Evolutionary conservation across 2,329 filamentous ascomycete genomes (phyloP), one percentile per base, ranked within the genome.

Genomic region (Diaporthe citrichinensis): DNA sequence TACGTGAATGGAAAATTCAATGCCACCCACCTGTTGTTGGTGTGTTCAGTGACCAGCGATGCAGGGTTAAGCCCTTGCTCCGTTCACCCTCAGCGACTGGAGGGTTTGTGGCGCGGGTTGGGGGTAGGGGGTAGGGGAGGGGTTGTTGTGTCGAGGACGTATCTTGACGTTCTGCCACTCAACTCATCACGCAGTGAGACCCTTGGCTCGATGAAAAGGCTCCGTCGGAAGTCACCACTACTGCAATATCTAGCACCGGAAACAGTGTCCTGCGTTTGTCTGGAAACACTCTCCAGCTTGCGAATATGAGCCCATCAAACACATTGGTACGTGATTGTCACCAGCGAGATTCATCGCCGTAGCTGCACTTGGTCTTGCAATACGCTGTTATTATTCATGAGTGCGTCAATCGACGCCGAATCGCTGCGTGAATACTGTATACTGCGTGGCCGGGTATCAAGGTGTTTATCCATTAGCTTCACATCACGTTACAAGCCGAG

Each of bases 401-500:
- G 10, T 55, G 49, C 49, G 46, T 28, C 34, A 36, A 55, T n/a
- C 28, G 49, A 28, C n/a, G 49, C 23, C 34, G 31, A 25, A 28
- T 41, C n/a, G 49, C 62, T 71, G 68, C 46, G 65, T 71, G 73
- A 36, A 69, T 71, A 41, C 74, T 71, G n/a, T 67, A 17, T 74
- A 71, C 39, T 62, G 62, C 65, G 36, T 76, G 73, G 73, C 69
- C 57, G 75, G 68, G 75, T 76, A 73, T 73, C 75, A 73, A 58
- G 23, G 34, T 55, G 14, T 9, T 59, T 31, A 34, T 59, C 44
- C 25, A 25, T 10, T 10, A 55, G 55, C 17, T 25, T 53, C 49
- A 55, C 65, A 69, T 69, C 49, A 69, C 49, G 23, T 23, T 80
- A 80, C 93, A 94, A 77, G 89, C 87, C 51, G 87, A 85, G 77